A percentile compares a stretch with the other conserved stretches of the same genome.
phyloP scores from a whole-genome alignment of 345 rosid genomes.

The Brassica cretica region DNA sequence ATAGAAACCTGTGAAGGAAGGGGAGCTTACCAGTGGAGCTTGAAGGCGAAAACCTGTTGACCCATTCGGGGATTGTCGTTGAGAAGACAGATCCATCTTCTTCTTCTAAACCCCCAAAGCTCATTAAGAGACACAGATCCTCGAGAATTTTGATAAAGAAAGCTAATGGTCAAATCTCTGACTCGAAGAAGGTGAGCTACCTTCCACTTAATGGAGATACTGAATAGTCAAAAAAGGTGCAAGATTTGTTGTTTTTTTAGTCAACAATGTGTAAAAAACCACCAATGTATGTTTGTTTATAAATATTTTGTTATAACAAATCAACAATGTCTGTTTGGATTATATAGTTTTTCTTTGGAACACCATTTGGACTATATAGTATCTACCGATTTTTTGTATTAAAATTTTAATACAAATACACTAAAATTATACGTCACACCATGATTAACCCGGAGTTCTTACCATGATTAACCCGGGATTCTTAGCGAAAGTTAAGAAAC shows the following conservation, averaged over 20 bases:
- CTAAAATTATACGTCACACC: neutral
- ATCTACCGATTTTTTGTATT: neutral
- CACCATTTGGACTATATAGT: neutral
- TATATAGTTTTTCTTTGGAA: too few relatives aligned
- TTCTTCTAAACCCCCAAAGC: conserved; percentile 29
- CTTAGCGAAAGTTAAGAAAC: too few relatives aligned
- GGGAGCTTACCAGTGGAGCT: conserved; percentile 70
- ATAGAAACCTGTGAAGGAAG: neutral
- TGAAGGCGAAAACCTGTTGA: conserved; percentile 64
- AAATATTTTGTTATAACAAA: too few relatives aligned
- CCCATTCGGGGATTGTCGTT: conserved; percentile 53
- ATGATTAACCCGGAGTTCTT: too few relatives aligned
- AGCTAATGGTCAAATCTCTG: conserved; percentile 18
- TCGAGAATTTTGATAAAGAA: neutral
- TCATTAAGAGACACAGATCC: conserved; percentile 37
- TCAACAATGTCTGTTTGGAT: too few relatives aligned
- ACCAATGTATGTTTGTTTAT: neutral
- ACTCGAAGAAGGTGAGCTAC: conserved; percentile 28
- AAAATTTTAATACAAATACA: neutral
- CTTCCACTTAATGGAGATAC: conserved; percentile 35
- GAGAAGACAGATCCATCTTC: conserved; percentile 61
- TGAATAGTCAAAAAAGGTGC: conserved; percentile 6
- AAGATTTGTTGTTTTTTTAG: neutral
- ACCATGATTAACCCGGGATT: too few relatives aligned
- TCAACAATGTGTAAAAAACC: neutral